Base-by-base conservation (phyloP, 2,329 filamentous ascomycete species). In the Fusarium anguioides region DNA sequence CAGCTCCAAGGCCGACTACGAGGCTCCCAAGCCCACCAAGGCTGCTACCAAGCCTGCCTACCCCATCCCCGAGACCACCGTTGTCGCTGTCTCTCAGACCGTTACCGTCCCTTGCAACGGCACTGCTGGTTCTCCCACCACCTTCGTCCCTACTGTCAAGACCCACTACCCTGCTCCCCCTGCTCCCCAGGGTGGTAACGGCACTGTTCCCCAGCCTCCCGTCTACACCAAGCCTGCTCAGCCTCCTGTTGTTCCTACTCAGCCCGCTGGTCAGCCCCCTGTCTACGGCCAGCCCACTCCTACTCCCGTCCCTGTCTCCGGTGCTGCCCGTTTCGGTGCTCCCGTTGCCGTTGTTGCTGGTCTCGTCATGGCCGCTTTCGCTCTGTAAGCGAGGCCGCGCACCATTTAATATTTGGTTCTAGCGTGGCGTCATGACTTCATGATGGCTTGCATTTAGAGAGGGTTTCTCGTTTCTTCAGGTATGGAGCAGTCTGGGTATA, bases 311-410 rank as follows among this genome's bases (percentile, higher is more conserved):
- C 74, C 73, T 49, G 72, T 68, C 39, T 76, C 62, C 57, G 74
- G 66, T 56, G 77, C 70, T 59, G 69, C 70, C 56, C 76, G 74
- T 58, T 62, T 77, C 33, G 77, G 74, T n/a, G 78, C 76, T 68
- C 77, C 78, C 35, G 47, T 82, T 48, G 79, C 78, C 60, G 65
- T 80, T 23, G 46, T 81, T 56, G 80, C 75, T 66, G 80, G 78
- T 69, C 69, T 82, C 24, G 77, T 78, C 62, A 74, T 80, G 62
- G 81, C 81, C 61, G 64, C 78, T 64, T 64, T 84, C 48, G 81
- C 79, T 71, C 75, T 83, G 75, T 84, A 80, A 82, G 73, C 51
- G 54, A 54, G 48, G 60, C 48, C 53, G 51, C 57, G 41, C 37
- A 45, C 50, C 42, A 45, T 55, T 53, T 67, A 49, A 54, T 72